Conservation (phyloP, 768 basidiomycete genomes). For the Sistotremastrum suecicum region DNA sequence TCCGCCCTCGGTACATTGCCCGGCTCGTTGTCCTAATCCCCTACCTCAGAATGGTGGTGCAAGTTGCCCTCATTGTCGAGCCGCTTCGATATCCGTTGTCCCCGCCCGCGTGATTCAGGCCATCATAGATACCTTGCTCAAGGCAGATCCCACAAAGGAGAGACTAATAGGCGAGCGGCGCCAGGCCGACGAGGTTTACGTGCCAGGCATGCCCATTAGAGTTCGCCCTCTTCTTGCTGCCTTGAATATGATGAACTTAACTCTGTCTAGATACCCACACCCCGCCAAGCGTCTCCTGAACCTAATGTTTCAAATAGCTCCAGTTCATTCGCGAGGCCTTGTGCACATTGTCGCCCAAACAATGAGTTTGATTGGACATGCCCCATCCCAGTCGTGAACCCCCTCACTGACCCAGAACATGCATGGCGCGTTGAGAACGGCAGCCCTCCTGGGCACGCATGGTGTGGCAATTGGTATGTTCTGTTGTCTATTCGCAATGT, state of each 20-base stretch:
- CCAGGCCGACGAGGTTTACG: slow-evolving; percentile 77
- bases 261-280: slow-evolving; percentile 48
- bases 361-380: slow-evolving; percentile 73
- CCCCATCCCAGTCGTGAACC: slow-evolving; percentile 68
- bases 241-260: neutral
- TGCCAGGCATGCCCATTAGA: slow-evolving; percentile 42
- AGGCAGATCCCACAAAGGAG: slow-evolving; percentile 51
- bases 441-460: slow-evolving; percentile 61
- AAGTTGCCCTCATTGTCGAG: slow-evolving; percentile 72
- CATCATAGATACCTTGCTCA: slow-evolving; percentile 57
- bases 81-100: slow-evolving; percentile 48
- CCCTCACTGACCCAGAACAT: slow-evolving; percentile 46
- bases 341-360: slow-evolving; percentile 58
- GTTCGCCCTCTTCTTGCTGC: slow-evolving; percentile 25
- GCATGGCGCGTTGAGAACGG: slow-evolving; percentile 74
- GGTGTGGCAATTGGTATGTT: slow-evolving; percentile 72
- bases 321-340: slow-evolving; percentile 55
- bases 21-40: neutral
- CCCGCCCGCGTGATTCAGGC: slow-evolving; percentile 64
- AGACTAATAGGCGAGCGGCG: slow-evolving; percentile 57
- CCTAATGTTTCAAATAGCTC: slow-evolving; percentile 49
- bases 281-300: slow-evolving; percentile 64
- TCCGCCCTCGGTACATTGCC: slow-evolving; percentile 11
- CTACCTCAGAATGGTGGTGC: slow-evolving; percentile 61
- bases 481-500: neutral